These are phyloP conservation scores for Ophiostoma montium DNA, from an alignment of 2,329 filamentous ascomycete species.

Conservation along the genomic window DNA sequence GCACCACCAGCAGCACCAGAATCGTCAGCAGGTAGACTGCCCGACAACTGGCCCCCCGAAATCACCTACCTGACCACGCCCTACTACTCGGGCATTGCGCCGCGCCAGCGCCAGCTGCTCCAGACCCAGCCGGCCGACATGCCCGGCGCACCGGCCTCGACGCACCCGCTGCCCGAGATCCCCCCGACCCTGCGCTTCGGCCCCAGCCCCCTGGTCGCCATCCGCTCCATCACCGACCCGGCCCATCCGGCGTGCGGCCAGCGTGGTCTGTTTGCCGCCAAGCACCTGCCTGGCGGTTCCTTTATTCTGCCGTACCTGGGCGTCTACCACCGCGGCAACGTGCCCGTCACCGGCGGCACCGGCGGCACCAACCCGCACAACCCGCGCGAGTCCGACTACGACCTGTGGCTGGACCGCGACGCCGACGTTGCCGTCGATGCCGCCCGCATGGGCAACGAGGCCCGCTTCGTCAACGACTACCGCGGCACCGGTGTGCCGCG, in stretches of 20 bases:
- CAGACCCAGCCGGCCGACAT: constrained; percentile 18
- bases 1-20: neutral
- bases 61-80: constrained; percentile 40
- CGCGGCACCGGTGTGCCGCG: constrained; percentile 34
- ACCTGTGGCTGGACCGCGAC: constrained; percentile 47
- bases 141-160: neutral
- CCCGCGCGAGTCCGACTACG: constrained; percentile 42
- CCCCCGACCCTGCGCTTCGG: constrained; percentile 19
- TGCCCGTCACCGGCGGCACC: constrained; percentile 15
- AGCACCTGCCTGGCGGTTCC: constrained; percentile 35
- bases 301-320: constrained; percentile 51
- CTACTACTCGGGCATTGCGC: constrained; percentile 31
- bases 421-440: constrained; percentile 47
- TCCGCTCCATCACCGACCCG: constrained; percentile 35
- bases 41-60: constrained; percentile 43
- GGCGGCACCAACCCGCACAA: constrained; percentile 18
- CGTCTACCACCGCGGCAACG: constrained; percentile 32
- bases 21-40: constrained; percentile 15
- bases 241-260: constrained; percentile 45
- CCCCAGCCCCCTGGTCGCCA: constrained; percentile 36
- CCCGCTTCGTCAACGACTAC: constrained; percentile 53
- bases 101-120: constrained; percentile 26
- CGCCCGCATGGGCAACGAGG: constrained; percentile 44
- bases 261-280: constrained; percentile 44
- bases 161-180: constrained; percentile 5